Base-by-base conservation (phyloP, 768 basidiomycete species). In the Trichaptum fuscoviolaceum region DNA sequence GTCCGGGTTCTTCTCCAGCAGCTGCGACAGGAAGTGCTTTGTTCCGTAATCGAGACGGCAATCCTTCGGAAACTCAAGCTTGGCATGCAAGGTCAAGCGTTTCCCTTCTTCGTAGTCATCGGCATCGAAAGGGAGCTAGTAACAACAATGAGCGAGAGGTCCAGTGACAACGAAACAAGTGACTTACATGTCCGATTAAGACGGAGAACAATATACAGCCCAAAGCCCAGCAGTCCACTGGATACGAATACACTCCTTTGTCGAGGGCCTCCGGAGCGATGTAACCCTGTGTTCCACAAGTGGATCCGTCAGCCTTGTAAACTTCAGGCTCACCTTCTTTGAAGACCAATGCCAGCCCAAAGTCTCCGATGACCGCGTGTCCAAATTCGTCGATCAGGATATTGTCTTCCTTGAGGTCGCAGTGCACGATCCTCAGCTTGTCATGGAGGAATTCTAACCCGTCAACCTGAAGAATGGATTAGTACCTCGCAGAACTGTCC, bases 331-430 rank as follows among this genome's bases (percentile, higher is more conserved):
- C 42, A 12, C 42, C 42, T 52, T 52, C 42, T 12, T 67, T 63
- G 52, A 72, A 64, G 23, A 66, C 62, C 18, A 59, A 24, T 2
- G 70, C 66, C 26, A 74, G 68, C 24, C 69, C 69, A 42, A 69
- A 70, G 58, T 70, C 69, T 23, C 60, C 66, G 24, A 70, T 6
- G 25, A 60, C 57, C 36, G 67, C 34, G 20, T 70, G 69, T 26
- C 69, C 69, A 23, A 35, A 59, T 7, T 68, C 66, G 63, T 79
- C 78, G 36, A 81, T 73, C 25, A 85, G 71, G 60, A 85, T 77
- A 68, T 85, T 85, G 69, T 85, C 84, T 36, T 82, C 72, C 74
- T 85, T 85, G 68, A 85, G 67, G 70, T 85, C 84, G 23, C 81
- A 75, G 74, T 85, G 84, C 15, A 81, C 76, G 59, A 85, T 71